Conservation (phyloP, 2,329 filamentous ascomycete species). For the Aaosphaeria arxii region DNA sequence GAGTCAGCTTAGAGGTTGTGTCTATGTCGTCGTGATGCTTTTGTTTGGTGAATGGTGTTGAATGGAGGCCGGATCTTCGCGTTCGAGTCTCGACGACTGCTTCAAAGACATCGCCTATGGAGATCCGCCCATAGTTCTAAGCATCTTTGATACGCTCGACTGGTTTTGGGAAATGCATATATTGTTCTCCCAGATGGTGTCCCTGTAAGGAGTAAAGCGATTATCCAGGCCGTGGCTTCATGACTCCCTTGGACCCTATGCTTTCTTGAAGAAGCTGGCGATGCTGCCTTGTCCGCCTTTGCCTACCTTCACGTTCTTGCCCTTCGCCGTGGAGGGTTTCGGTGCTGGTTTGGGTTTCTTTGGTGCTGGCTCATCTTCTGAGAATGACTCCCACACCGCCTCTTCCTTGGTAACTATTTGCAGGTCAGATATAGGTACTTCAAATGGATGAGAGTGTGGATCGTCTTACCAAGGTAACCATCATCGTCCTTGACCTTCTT, state of each 20-base stretch:
- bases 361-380: conserved; percentile 73
- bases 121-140: no score
- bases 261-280: conserved; percentile 90
- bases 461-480: conserved; percentile 74
- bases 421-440: conserved; percentile 8
- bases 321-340: conserved; percentile 48
- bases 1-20: no score
- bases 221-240: no score
- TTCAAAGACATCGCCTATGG: no score
- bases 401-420: conserved; percentile 80
- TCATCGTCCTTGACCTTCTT: conserved; percentile 83
- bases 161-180: no score
- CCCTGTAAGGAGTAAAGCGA: no score
- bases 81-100: no score
- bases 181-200: no score
- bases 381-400: conserved; percentile 85
- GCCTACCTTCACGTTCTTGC: conserved; percentile 38
- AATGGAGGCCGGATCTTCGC: no score
- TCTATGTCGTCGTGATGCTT: no score
- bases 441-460: conserved; percentile 2
- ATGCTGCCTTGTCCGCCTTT: conserved; percentile 70
- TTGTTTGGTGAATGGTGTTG: no score
- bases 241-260: conserved; percentile 32
- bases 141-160: no score
- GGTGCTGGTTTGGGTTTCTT: conserved; percentile 53